These are phyloP conservation scores for Auxenochlorella pyrenoidosa DNA, from an alignment of 139 green algal species.

Conservation along the genomic window DNA sequence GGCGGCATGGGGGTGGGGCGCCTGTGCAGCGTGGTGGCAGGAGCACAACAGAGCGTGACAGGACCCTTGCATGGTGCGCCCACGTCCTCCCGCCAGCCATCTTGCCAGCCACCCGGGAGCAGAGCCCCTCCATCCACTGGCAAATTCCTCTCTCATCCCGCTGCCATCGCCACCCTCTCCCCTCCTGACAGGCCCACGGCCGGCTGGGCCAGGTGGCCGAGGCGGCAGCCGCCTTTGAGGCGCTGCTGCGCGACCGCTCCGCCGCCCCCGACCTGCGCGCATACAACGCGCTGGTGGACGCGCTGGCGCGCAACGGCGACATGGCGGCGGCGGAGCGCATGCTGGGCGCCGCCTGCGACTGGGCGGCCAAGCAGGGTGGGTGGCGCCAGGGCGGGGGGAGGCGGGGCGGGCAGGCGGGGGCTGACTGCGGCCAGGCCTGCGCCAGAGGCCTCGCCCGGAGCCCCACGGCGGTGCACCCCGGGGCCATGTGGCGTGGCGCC, in stretches of 20 bases:
- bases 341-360: constrained; percentile 28
- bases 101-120: too few relatives aligned
- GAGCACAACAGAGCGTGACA: neutral
- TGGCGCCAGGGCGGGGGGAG: neutral
- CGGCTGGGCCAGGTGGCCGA: constrained; percentile 26
- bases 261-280: constrained; percentile 54
- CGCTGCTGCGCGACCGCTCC: constrained; percentile 46
- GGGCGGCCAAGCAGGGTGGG: constrained; percentile 35
- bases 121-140: too few relatives aligned
- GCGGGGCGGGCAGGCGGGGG: neutral
- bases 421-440: neutral
- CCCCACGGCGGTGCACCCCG: too few relatives aligned
- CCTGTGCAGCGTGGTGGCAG: too few relatives aligned
- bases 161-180: neutral
- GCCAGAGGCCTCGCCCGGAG: too few relatives aligned
- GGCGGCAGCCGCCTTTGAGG: constrained; percentile 52
- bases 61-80: too few relatives aligned
- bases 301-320: constrained; percentile 52
- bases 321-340: constrained; percentile 65
- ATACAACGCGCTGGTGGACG: constrained; percentile 61
- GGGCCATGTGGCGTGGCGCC: too few relatives aligned
- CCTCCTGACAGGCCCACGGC: constrained; percentile 32
- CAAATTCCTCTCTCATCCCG: neutral
- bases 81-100: too few relatives aligned
- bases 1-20: too few relatives aligned